Evolutionary conservation across 805 yeast genomes (phyloP).

Genomic region (Schizosaccharomyces cryophilus): DNA sequence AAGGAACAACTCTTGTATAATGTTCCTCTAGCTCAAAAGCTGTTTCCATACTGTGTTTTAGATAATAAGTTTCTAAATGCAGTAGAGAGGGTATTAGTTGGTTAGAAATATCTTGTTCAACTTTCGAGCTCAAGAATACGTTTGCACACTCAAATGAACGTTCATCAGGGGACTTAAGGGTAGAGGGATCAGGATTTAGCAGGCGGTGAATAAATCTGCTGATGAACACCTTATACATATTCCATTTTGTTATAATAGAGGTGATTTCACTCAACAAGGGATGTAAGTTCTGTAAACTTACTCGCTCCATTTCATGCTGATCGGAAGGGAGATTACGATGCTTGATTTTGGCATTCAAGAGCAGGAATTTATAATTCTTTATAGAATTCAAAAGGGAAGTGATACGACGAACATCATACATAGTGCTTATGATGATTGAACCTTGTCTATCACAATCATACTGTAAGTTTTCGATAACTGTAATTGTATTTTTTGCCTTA

Average conservation of each 20-base stretch:
- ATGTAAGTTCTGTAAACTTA: constrained; percentile 6
- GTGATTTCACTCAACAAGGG: constrained; percentile 7
- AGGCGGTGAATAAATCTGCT: neutral
- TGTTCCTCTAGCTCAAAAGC: constrained; percentile 58
- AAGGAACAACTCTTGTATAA: constrained; percentile 23
- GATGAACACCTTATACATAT: constrained; percentile 10
- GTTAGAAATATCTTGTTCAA: constrained; percentile 28
- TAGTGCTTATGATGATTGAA: constrained; percentile 66
- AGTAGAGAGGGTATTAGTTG: constrained; percentile 41
- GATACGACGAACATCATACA: constrained; percentile 35
- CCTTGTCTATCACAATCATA: constrained; percentile 82
- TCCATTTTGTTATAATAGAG: constrained; percentile 7
- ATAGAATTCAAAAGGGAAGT: neutral
- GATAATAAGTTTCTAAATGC: constrained; percentile 34
- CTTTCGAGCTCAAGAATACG: constrained; percentile 28
- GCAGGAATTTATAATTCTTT: neutral
- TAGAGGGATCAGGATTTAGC: neutral
- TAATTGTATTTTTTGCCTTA: constrained; percentile 31
- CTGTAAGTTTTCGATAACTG: constrained; percentile 52
- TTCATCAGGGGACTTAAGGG: neutral
- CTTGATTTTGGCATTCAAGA: constrained; percentile 28
- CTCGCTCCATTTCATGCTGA: constrained; percentile 9
- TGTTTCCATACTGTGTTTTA: constrained; percentile 57
- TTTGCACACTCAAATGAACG: constrained; percentile 19
- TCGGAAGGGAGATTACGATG: constrained; percentile 29